Conservation (phyloP, 345 rosid species). For the Reutealis trisperma region DNA sequence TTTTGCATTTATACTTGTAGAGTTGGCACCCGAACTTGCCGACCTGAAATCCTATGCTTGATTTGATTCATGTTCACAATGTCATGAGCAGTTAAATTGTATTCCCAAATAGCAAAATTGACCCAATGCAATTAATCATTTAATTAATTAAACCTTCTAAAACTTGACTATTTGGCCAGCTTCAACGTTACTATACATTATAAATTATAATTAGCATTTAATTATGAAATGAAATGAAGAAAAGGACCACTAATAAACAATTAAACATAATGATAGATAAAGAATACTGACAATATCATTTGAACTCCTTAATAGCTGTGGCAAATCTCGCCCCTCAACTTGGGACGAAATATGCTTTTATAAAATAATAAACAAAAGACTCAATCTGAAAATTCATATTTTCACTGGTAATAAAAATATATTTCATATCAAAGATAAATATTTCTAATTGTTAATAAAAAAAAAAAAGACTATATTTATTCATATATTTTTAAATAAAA, state of each 20-base stretch:
- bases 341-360: too few species aligned
- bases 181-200: constrained; percentile 3
- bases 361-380: too few species aligned
- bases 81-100: neutral
- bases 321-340: too few species aligned
- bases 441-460: too few species aligned
- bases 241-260: neutral
- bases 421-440: too few species aligned
- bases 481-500: too few species aligned
- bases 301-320: neutral
- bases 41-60: neutral
- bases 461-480: too few species aligned
- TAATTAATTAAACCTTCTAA: neutral
- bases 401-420: too few species aligned
- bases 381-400: too few species aligned
- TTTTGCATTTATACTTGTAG: neutral
- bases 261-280: neutral
- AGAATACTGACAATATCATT: neutral
- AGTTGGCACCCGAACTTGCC: constrained; percentile 14
- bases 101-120: neutral
- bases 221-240: neutral
- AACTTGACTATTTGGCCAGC: neutral
- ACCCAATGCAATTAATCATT: too few species aligned
- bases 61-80: neutral
- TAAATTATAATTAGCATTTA: neutral